Percentiles rank a stretch among this genome's conserved stretches.
These are phyloP conservation scores for Xylariaceae sp. DNA, from an alignment of 2,329 filamentous ascomycete species.

Conservation along the genomic window DNA sequence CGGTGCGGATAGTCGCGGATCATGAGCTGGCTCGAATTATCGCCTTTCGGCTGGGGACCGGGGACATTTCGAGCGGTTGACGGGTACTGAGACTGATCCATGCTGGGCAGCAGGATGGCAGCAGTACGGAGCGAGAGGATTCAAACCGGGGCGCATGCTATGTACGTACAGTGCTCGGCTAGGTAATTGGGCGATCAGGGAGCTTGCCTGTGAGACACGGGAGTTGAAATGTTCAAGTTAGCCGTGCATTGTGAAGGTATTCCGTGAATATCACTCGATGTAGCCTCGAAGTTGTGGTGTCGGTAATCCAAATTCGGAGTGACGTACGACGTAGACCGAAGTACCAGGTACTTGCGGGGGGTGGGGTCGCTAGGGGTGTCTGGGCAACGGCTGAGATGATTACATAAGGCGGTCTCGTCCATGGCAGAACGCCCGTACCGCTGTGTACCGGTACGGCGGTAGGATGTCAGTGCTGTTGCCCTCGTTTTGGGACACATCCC, in stretches of 20 bases:
- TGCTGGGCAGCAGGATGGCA: slow-evolving; percentile 33
- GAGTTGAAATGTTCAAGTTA: not conserved
- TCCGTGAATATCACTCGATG: no score
- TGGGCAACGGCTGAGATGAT: not conserved
- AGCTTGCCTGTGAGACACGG: not conserved
- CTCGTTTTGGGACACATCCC: not conserved
- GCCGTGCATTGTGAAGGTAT: not conserved
- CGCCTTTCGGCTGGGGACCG: slow-evolving; percentile 43
- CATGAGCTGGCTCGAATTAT: slow-evolving; percentile 69
- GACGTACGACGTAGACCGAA: no score
- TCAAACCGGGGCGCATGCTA: slow-evolving; percentile 28
- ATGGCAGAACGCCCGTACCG: not conserved
- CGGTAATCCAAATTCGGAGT: no score
- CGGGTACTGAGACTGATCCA: slow-evolving; percentile 45
- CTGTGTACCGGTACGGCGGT: not conserved
- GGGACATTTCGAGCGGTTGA: slow-evolving; percentile 41
- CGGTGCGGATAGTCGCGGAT: slow-evolving; percentile 83
- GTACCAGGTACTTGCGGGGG: no score
- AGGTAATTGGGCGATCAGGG: not conserved
- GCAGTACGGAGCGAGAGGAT: slow-evolving; percentile 16
- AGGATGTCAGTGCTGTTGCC: not conserved
- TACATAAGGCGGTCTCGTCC: not conserved
- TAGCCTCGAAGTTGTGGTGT: no score
- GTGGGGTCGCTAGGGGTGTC: no score
- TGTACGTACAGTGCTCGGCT: not conserved